phyloP scores from a whole-genome alignment of 2,329 filamentous ascomycete species.

The Cylindrodendrum hubeiense region DNA sequence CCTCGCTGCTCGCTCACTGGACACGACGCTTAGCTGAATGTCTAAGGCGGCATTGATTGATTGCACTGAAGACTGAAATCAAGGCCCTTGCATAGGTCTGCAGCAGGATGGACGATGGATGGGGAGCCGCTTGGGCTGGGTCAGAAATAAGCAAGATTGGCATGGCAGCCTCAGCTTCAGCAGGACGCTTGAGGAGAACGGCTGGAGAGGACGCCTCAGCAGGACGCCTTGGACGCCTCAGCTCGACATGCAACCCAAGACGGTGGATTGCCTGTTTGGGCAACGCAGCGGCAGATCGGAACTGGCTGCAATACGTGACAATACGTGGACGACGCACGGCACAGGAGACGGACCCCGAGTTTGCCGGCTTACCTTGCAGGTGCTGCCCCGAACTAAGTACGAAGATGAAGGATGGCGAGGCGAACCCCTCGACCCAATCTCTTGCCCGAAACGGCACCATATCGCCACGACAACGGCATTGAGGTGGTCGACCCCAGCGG shows the following conservation, averaged over 20 bases:
- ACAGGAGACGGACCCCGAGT: not conserved
- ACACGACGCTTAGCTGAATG: not conserved
- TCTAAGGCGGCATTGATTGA: not conserved
- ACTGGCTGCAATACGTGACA: not conserved
- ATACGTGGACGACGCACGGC: not conserved
- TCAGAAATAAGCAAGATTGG: not conserved
- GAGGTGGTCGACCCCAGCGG: not conserved
- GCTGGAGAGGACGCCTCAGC: no score
- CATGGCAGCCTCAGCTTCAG: not conserved
- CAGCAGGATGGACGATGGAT: not conserved
- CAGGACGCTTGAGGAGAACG: no score
- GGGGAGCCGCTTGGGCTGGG: not conserved
- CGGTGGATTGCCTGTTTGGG: not conserved
- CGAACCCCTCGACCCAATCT: conserved; percentile 21
- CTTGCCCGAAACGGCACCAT: conserved; percentile 38
- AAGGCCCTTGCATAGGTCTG: not conserved
- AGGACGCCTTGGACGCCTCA: not conserved
- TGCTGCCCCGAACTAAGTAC: no score
- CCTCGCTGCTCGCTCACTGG: not conserved
- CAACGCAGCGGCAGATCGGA: not conserved
- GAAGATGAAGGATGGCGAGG: conserved; percentile 9
- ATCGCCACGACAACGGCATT: conserved; percentile 45
- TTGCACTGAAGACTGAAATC: not conserved
- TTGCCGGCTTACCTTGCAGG: not conserved
- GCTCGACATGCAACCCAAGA: not conserved